Conservation (phyloP, 306 rosid species). For the Cucumis melo region DNA sequence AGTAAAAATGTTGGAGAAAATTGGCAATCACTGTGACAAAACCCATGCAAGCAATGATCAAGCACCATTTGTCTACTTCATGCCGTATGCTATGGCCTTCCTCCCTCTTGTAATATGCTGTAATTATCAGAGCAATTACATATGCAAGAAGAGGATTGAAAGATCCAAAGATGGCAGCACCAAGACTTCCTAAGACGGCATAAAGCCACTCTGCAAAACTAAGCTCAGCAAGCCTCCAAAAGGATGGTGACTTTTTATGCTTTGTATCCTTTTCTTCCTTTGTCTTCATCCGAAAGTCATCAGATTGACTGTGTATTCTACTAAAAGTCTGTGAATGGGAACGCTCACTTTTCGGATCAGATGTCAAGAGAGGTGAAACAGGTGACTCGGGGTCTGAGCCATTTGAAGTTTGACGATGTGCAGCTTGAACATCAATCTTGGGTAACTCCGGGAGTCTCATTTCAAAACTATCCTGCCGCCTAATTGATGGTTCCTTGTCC, state of each 20-base stretch:
- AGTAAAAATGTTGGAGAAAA: constrained; percentile 97
- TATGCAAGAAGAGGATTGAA: constrained; percentile 98
- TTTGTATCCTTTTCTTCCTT: constrained; percentile 31
- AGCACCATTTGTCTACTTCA: constrained; percentile 88
- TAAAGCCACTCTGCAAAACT: constrained; percentile 98
- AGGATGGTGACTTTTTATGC: constrained; percentile 58
- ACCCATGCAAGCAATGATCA: constrained; percentile 98
- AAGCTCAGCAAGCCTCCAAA: constrained; percentile 95
- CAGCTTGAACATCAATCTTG: constrained; percentile 81
- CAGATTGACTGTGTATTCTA: constrained; percentile 78
- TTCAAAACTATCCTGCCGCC: constrained; percentile 95
- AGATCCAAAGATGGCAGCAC: constrained; percentile 97
- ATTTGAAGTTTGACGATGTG: constrained; percentile 51
- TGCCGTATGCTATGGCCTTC: constrained; percentile 20
- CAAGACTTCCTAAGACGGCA: constrained; percentile 92
- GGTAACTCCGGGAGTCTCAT: constrained; percentile 90
- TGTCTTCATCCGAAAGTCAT: constrained; percentile 40
- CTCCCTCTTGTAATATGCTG: constrained; percentile 47
- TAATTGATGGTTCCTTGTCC: constrained; percentile 82
- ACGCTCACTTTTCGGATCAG: constrained; percentile 97
- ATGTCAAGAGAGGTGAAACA: constrained; percentile 81
- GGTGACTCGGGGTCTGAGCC: constrained; percentile 99
- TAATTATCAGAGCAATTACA: constrained; percentile 78
- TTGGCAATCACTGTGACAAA: constrained; percentile 91
- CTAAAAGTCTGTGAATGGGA: constrained; percentile 98